Evolutionary conservation across 768 basidiomycete species (phyloP).

Genomic region (Auriscalpium vulgare): DNA sequence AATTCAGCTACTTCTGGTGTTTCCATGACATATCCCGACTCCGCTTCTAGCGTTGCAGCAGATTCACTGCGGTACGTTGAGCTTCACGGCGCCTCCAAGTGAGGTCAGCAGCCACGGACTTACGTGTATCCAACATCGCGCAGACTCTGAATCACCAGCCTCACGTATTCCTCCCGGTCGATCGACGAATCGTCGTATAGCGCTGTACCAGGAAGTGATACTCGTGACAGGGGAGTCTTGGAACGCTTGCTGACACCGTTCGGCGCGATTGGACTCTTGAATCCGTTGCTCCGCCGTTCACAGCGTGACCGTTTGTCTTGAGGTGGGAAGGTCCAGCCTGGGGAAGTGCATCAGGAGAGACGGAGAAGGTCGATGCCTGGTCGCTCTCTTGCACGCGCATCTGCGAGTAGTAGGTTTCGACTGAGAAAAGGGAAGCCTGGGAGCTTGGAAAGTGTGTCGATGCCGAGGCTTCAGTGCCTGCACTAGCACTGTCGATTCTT

Average conservation of each 20-base stretch:
- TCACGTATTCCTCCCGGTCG: constrained; percentile 85
- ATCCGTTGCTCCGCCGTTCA: constrained; percentile 25
- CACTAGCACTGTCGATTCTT: constrained; percentile 40
- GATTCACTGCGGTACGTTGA: constrained; percentile 54
- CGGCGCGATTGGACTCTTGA: neutral
- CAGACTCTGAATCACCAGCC: constrained; percentile 82
- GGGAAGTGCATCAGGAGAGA: constrained; percentile 5
- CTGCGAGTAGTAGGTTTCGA: constrained; percentile 2
- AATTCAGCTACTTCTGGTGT: constrained; percentile 71
- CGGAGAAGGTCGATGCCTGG: constrained; percentile 8
- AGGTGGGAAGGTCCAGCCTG: constrained; percentile 9
- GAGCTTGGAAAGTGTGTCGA: constrained; percentile 20
- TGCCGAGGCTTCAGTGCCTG: constrained; percentile 28
- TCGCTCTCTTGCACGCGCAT: constrained; percentile 14
- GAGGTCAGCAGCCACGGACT: constrained; percentile 3
- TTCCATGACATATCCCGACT: constrained; percentile 88
- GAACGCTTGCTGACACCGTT: constrained; percentile 44
- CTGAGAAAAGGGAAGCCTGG: constrained; percentile 15
- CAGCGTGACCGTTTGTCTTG: constrained; percentile 9
- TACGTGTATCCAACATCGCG: constrained; percentile 74
- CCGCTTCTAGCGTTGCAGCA: constrained; percentile 81
- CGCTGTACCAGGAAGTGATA: constrained; percentile 62
- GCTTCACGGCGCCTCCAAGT: constrained; percentile 7
- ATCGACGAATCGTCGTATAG: constrained; percentile 74
- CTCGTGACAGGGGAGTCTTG: constrained; percentile 44